A percentile compares a stretch with the other conserved stretches of the same genome.
These are phyloP conservation scores for Glycine soja DNA, from an alignment of 306 rosid genomes.

Conservation along the genomic window DNA sequence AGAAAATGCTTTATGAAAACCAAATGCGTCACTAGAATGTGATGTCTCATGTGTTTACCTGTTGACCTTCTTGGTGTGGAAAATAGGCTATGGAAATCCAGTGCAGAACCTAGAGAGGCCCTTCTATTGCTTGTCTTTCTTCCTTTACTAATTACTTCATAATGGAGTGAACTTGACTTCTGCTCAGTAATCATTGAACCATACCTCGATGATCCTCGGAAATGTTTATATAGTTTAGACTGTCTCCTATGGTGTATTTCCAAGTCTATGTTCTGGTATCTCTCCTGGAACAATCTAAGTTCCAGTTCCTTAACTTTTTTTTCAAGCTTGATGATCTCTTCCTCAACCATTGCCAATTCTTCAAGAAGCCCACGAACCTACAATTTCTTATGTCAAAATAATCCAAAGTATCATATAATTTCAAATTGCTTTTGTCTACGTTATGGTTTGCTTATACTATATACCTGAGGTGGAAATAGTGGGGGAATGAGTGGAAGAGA, in stretches of 20 bases:
- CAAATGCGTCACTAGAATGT: not conserved
- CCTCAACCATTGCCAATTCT: slow-evolving; percentile 76
- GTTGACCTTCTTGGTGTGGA: slow-evolving; percentile 54
- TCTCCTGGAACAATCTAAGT: slow-evolving; percentile 60
- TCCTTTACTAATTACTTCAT: slow-evolving; percentile 49
- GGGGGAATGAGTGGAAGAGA: slow-evolving; percentile 63
- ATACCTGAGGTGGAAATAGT: slow-evolving; percentile 70
- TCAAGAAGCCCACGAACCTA: slow-evolving; percentile 71
- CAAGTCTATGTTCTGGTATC: slow-evolving; percentile 58
- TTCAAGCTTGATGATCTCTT: slow-evolving; percentile 73
- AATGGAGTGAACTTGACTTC: slow-evolving; percentile 57
- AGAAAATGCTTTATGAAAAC: not conserved
- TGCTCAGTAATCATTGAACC: slow-evolving; percentile 50
- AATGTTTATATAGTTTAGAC: slow-evolving; percentile 47
- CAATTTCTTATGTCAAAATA: slow-evolving; percentile 31
- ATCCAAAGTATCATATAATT: not conserved
- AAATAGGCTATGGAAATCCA: slow-evolving; percentile 62
- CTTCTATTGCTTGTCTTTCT: slow-evolving; percentile 52
- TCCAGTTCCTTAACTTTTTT: slow-evolving; percentile 76
- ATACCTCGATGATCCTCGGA: slow-evolving; percentile 46
- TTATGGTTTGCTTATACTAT: slow-evolving; percentile 2
- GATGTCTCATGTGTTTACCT: slow-evolving; percentile 51
- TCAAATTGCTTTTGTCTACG: not conserved
- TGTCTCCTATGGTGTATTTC: slow-evolving; percentile 53
- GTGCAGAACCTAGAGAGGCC: slow-evolving; percentile 62